Percentiles rank a stretch among this genome's conserved stretches.
phyloP scores from a whole-genome alignment of 306 rosid species.

The Cicer yamashitae region DNA sequence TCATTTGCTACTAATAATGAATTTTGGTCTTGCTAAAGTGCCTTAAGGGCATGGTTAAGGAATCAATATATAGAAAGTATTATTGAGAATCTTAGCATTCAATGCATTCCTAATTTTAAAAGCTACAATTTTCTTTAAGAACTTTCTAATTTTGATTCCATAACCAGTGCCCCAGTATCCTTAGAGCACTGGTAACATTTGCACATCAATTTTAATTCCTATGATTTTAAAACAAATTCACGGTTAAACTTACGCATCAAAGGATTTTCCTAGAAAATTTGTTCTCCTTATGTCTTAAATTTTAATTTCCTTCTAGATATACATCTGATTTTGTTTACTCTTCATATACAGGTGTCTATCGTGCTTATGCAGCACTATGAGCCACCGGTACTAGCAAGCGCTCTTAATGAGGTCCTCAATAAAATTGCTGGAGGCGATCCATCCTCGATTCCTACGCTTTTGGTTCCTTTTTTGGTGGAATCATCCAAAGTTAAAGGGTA shows the following conservation, averaged over 20 bases:
- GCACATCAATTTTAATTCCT: background rate
- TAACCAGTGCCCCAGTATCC: background rate
- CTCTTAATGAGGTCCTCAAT: slow-evolving; percentile 68
- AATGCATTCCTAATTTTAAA: background rate
- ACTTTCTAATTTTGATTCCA: background rate
- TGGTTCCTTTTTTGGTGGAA: slow-evolving; percentile 64
- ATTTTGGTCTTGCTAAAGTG: background rate
- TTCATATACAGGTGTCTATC: slow-evolving; percentile 65
- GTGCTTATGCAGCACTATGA: slow-evolving; percentile 69
- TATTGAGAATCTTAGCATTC: background rate
- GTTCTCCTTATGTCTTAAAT: background rate
- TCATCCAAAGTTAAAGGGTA: slow-evolving; percentile 69
- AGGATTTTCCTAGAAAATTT: slow-evolving; percentile 1
- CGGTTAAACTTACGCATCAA: slow-evolving; percentile 11
- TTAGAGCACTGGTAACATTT: background rate
- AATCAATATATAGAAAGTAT: background rate
- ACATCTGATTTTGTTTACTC: slow-evolving; percentile 33
- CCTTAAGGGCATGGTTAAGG: background rate
- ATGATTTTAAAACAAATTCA: background rate
- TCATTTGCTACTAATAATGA: background rate
- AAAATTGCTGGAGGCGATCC: slow-evolving; percentile 51
- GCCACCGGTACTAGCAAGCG: slow-evolving; percentile 78
- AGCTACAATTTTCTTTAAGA: background rate
- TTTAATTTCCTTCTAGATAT: slow-evolving; percentile 9
- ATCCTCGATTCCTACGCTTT: slow-evolving; percentile 58